Base-by-base conservation (phyloP, 768 basidiomycete genomes). In the Termitomyces sp. region DNA sequence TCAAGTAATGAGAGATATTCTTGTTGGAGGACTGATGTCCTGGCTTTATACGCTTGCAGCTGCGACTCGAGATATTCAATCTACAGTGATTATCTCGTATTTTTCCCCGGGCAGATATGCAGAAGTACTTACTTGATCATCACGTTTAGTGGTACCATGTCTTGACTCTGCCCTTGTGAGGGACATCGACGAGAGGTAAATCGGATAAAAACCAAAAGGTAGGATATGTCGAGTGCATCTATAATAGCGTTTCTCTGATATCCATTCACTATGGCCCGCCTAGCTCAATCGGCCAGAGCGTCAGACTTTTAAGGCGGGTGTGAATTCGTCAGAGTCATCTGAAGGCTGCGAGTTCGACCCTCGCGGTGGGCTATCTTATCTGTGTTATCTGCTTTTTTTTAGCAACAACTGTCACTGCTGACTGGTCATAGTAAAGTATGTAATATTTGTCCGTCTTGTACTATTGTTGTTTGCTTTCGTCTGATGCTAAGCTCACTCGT, bases 291-390 rank as follows among this genome's bases (percentile, higher is more conserved):
- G 80, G 80, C 74, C 76, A 81, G 79, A 81, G 80, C 80, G 79
- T 81, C 79, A 79, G 79, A 80, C 79, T 81, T 71, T 79, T 79
- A 79, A 13, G 46, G 46, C 31, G 55, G 46, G 36, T 39, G 22
- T 34, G 18, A 34, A 29, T 36, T 41, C n/a, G 46, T 20, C 27
- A 4, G 16, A 5, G 18, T 22, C 20, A 86, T 87, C 85, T 87
- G 82, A 86, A 86, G 85, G 85, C 82, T 86, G 85, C 85, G 85
- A 84, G 85, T 86, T 86, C 85, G 85, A 86, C 79, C 84, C 85
- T 84, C 85, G 85, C 85, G 84, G 83, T 85, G 85, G 85, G 84
- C 85, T 86, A 83, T 50, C 3, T 0, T 5, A 20, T 10, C 4
- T 41, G n/a, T 7, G 12, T 6, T 16, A 5, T 8, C 5, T 5